Evolutionary conservation across 495 filamentous ascomycete genomes (phyloP).

Genomic region (Elaphomyces granulatus): DNA sequence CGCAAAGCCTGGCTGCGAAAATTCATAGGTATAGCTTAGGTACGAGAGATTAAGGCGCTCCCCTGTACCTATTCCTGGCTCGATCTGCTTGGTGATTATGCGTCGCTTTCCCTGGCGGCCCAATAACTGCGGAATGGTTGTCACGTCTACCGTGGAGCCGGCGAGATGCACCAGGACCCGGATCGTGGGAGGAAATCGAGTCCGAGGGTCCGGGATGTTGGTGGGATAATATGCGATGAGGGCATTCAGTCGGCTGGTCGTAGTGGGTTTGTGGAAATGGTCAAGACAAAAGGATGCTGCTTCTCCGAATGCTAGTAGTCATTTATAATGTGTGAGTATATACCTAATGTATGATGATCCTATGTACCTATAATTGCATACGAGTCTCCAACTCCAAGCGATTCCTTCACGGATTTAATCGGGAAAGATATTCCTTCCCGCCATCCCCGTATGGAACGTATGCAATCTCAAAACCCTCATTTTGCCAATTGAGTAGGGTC

Average conservation of each 20-base stretch:
- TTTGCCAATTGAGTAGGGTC: slow-evolving; percentile 42
- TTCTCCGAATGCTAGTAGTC: slow-evolving; percentile 41
- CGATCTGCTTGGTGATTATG: slow-evolving; percentile 30
- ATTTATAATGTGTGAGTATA: neutral
- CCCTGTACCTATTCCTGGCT: slow-evolving; percentile 40
- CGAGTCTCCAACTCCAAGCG: slow-evolving; percentile 33
- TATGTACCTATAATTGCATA: slow-evolving; percentile 34
- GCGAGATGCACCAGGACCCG: slow-evolving; percentile 42
- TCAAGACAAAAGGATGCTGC: slow-evolving; percentile 44
- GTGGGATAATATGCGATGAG: slow-evolving; percentile 50
- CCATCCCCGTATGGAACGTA: slow-evolving; percentile 43
- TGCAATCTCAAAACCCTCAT: slow-evolving; percentile 51
- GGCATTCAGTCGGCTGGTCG: slow-evolving; percentile 30
- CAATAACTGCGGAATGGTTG: slow-evolving; percentile 35
- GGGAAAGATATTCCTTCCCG: slow-evolving; percentile 37
- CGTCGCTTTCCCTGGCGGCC: slow-evolving; percentile 44
- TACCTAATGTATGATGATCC: neutral
- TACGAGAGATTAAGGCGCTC: slow-evolving; percentile 27
- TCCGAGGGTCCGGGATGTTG: slow-evolving; percentile 33
- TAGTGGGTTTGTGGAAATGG: slow-evolving; percentile 34
- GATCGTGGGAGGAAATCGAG: slow-evolving; percentile 34
- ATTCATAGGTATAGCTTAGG: slow-evolving; percentile 34
- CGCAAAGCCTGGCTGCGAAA: slow-evolving; percentile 41
- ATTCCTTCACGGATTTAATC: slow-evolving; percentile 32
- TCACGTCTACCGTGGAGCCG: slow-evolving; percentile 30